A percentile compares a stretch with the other conserved stretches of the same genome.
Conservation (phyloP, 2,329 filamentous ascomycete genomes). For the Fusarium sp. region DNA sequence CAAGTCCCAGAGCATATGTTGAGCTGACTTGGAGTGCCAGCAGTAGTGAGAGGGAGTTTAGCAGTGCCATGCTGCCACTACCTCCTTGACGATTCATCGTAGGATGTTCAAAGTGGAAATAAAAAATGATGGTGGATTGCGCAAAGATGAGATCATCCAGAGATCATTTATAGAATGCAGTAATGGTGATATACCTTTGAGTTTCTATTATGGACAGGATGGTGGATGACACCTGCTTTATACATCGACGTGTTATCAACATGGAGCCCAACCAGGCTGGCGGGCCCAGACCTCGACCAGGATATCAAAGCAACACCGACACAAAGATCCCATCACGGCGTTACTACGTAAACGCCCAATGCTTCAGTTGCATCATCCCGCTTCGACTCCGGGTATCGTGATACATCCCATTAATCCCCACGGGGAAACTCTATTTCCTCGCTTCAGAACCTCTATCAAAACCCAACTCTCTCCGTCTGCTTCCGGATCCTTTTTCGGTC, state of each 20-base stretch:
- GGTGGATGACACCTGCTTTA: neutral
- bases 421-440: neutral
- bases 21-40: neutral
- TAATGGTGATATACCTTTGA: neutral
- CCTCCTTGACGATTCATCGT: neutral
- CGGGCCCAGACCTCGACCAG: neutral
- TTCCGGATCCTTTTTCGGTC: neutral
- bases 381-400: neutral
- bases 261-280: neutral
- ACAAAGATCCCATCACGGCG: neutral
- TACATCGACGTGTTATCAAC: neutral
- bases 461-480: neutral
- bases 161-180: neutral
- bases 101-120: neutral
- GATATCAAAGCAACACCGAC: neutral
- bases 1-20: neutral
- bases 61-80: neutral
- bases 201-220: too few species aligned
- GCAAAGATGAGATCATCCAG: neutral
- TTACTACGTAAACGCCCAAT: neutral
- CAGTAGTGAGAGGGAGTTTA: neutral
- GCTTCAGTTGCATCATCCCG: neutral
- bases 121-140: neutral
- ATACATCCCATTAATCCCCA: neutral
- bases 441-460: neutral